phyloP scores from a whole-genome alignment of 768 basidiomycete species.

The Lanmaoa rubissima region DNA sequence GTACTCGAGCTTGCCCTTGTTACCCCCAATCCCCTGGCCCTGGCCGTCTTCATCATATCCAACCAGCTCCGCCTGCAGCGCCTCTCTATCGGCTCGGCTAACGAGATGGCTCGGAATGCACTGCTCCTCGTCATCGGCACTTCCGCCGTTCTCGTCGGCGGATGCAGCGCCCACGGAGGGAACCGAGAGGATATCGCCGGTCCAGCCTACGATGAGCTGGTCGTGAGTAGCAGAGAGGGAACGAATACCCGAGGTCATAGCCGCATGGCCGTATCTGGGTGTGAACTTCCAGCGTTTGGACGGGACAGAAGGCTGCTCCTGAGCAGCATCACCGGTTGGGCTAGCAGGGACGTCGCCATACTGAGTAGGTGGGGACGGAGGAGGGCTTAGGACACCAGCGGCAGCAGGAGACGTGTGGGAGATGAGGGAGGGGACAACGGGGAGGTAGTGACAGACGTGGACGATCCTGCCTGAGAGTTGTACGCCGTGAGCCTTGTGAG shows the following conservation, averaged over 20 bases:
- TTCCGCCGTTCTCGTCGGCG: constrained; percentile 23
- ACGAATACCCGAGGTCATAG: constrained; percentile 92
- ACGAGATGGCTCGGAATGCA: constrained; percentile 50
- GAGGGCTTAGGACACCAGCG: constrained; percentile 64
- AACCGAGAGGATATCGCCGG: constrained; percentile 73
- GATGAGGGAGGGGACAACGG: constrained; percentile 66
- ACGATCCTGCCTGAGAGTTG: constrained; percentile 85
- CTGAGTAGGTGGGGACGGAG: constrained; percentile 70
- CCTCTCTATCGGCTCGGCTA: constrained; percentile 57
- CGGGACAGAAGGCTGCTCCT: constrained; percentile 15
- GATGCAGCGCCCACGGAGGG: constrained; percentile 32
- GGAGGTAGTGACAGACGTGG: constrained; percentile 90
- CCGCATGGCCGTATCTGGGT: constrained; percentile 85
- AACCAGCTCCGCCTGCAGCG: constrained; percentile 63
- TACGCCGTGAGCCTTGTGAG: constrained; percentile 67
- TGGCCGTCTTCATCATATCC: constrained; percentile 44
- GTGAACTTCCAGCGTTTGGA: constrained; percentile 65
- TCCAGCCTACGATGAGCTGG: constrained; percentile 92
- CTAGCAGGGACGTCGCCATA: constrained; percentile 46
- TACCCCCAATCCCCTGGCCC: constrained; percentile 47
- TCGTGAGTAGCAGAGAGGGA: constrained; percentile 82
- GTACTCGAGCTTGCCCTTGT: constrained; percentile 61
- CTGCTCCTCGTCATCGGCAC: constrained; percentile 28
- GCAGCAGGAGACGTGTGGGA: constrained; percentile 31
- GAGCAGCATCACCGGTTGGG: constrained; percentile 20